These are phyloP conservation scores for Aspergillus ruber DNA, from an alignment of 2,329 filamentous ascomycete genomes.

Conservation along the genomic window DNA sequence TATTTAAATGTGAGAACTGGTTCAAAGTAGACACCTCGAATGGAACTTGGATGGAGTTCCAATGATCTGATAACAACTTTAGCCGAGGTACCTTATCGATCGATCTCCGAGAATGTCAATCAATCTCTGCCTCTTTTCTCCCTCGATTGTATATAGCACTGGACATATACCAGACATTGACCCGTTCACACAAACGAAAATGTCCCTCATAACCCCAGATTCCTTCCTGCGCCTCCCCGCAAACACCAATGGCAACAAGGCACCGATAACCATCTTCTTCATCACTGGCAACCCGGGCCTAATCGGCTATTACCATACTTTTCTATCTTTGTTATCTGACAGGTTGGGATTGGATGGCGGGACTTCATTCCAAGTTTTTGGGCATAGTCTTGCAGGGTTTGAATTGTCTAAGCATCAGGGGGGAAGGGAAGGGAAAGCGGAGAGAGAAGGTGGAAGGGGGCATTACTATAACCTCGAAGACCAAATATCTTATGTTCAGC, in stretches of 20 bases:
- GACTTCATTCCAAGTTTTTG: conserved; percentile 23
- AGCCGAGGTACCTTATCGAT: too few species aligned
- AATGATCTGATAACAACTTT: too few species aligned
- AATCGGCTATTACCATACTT: conserved; percentile 44
- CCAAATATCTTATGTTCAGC: conserved; percentile 46
- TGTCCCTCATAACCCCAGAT: conserved; percentile 22
- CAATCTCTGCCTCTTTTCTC: too few species aligned
- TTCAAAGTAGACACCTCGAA: too few species aligned
- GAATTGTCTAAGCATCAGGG: conserved; percentile 13
- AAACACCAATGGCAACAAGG: conserved; percentile 1
- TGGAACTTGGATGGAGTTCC: too few species aligned
- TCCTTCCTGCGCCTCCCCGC: conserved; percentile 24
- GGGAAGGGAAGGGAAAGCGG: conserved; percentile 3
- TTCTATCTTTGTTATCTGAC: conserved; percentile 32
- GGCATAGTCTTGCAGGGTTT: conserved; percentile 31
- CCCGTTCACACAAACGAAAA: neutral
- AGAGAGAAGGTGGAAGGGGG: neutral
- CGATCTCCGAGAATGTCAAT: too few species aligned
- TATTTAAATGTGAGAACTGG: too few species aligned
- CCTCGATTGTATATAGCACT: too few species aligned
- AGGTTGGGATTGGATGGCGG: conserved; percentile 7
- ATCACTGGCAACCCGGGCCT: conserved; percentile 48
- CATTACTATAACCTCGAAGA: conserved; percentile 37
- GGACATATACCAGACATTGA: too few species aligned
- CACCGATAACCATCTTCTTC: conserved; percentile 35